Base-by-base conservation (phyloP, 768 basidiomycete genomes). In the Podaxis carcinomalis region DNA sequence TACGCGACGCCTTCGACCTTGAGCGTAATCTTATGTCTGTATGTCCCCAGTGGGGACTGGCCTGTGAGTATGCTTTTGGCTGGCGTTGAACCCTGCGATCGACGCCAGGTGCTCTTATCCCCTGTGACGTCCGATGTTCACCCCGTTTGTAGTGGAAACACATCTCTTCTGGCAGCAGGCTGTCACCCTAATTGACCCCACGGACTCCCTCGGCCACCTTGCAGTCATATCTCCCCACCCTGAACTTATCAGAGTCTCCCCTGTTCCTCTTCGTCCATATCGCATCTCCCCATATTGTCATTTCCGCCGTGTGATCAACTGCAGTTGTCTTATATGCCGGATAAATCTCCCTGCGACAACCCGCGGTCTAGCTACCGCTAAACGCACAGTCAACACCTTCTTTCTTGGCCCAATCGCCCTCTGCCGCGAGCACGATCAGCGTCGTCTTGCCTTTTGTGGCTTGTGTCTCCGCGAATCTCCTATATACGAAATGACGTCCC, bases 121-220 rank as follows among this genome's bases (percentile, higher is more conserved):
- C 32, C 32, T 32, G 32, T 32, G 32, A 32, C 32, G 32, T 32
- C 32, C 6, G 32, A 32, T 32, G 32, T 32, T 32, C 32, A 32
- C 32, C 32, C 6, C 25, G 50, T 61, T 61, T 64, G 4, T 67
- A 90, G 89, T 91, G 59, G 84, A 89, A 75, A 76, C 78, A 6
- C 89, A 90, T 74, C 71, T 79, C 16, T 90, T 89, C 68, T 91
- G 89, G 89, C 78, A 78, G 62, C 84, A 88, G 62, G 88, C 86
- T 1, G 78, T 83, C 59, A 68, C 79, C 2, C 69, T 83, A 32
- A 74, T 90, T 63, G 89, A 91, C 74, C 87, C 88, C 5, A 73
- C 78, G 46, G 87, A 88, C 67, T 64, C 72, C 44, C 78, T 86
- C 21, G 78, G 76, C 3, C 78, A 81, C 21, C 77, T 82, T 65